Evolutionary conservation across 345 rosid species (phyloP).

Genomic region (Turnera subulata): DNA sequence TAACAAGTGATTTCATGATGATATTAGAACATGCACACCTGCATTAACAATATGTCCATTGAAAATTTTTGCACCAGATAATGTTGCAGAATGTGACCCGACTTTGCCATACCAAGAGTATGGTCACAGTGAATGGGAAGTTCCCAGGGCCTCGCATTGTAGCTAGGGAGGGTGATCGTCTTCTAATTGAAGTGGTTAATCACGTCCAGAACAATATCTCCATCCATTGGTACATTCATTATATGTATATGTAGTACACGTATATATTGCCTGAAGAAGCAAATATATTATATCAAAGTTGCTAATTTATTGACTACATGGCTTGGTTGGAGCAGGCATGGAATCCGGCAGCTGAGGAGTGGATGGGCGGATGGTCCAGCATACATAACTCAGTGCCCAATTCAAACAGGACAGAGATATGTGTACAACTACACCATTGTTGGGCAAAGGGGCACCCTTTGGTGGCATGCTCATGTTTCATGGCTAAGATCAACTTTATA

Average conservation of each 20-base stretch:
- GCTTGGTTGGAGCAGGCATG: too few species aligned
- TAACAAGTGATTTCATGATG: too few species aligned
- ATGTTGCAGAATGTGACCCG: slow-evolving; percentile 9
- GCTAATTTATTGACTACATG: too few species aligned
- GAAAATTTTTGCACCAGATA: too few species aligned
- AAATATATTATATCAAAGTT: too few species aligned
- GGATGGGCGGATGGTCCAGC: not conserved
- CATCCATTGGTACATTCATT: slow-evolving; percentile 16
- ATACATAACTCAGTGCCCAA: slow-evolving; percentile 9
- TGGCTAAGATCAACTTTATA: slow-evolving; percentile 2
- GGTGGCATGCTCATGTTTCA: too few species aligned
- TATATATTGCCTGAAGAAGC: too few species aligned
- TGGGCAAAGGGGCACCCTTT: slow-evolving; percentile 8
- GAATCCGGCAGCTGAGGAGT: not conserved
- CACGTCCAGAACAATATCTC: slow-evolving; percentile 22
- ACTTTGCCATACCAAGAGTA: slow-evolving; percentile 19
- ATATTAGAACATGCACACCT: too few species aligned
- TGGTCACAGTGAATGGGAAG: slow-evolving; percentile 12
- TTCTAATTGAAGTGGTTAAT: slow-evolving; percentile 18
- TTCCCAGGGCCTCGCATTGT: slow-evolving; percentile 26
- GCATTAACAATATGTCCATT: too few species aligned
- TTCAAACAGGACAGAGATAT: not conserved
- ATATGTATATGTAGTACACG: too few species aligned
- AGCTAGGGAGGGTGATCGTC: slow-evolving; percentile 19
- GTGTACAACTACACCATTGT: slow-evolving; percentile 5